Evolutionary conservation across 345 rosid genomes (phyloP), one percentile per base, ranked within the genome.

Genomic region (Nasturtium officinale): DNA sequence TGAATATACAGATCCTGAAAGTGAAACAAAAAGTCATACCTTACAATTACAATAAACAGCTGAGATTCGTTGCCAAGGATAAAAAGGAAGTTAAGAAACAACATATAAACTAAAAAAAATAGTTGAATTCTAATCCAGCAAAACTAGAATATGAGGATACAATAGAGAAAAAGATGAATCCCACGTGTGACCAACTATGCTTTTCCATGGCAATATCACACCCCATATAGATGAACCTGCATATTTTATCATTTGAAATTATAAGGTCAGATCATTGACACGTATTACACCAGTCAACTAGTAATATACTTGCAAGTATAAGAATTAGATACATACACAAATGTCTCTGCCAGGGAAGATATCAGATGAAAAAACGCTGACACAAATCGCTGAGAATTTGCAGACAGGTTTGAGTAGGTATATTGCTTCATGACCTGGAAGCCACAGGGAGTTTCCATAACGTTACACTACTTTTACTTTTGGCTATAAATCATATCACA

Each of bases 141-240:
- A 25, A 20, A 67, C 53, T 55, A 12, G 71, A 16, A 56, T 23
- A 66, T 67, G 67, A 91, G 99, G 96, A 95, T 95, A 95, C 99
- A 81, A 95, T 90, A 32, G 98, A 95, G 87, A 95, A 90, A 72
- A 83, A 87, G 81, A 91, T 91, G 79, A 95, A 95, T 55, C 99
- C 99, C 63, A 87, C 59, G 53, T 95, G 99, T 9, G 99, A 91
- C 99, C 99, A 95, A 79, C 99, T 91, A 76, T 95, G 99, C 75
- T 89, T 89, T 78, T 91, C 99, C 90, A 95, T 91, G 59, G 96
- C 98, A 78, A 95, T 95, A 83, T 90, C 97, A 80, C 91, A 95
- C 21, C 99, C 99, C 99, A 95, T 91, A 87, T 91, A 95, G 67
- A 95, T 95, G 75, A 95, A 95, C 80, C 99, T 95, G 92, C 77